Conservation (phyloP, 1,284 basidiomycete species). For the Schizophyllum commune region DNA sequence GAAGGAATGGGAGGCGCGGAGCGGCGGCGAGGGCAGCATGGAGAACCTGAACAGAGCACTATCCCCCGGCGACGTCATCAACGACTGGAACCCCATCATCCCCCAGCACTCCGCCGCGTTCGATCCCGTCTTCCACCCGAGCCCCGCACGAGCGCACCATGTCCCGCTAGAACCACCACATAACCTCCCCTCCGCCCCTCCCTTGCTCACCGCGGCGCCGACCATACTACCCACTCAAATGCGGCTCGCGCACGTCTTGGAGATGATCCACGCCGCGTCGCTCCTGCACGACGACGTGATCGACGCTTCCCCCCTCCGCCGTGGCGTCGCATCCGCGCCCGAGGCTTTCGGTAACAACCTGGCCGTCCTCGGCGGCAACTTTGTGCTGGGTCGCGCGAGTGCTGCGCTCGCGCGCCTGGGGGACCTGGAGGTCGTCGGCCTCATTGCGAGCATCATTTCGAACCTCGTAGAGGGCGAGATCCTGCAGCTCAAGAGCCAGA, state of each 20-base stretch:
- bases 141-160: slow-evolving; percentile 18
- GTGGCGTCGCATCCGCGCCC: slow-evolving; percentile 81
- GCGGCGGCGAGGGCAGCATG: slow-evolving; percentile 40
- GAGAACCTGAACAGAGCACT: slow-evolving; percentile 60
- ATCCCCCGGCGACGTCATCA: slow-evolving; percentile 66
- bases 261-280: slow-evolving; percentile 98
- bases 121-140: slow-evolving; percentile 31
- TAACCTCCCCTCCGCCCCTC: slow-evolving; percentile 16
- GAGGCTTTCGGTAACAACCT: slow-evolving; percentile 93
- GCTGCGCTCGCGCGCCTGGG: slow-evolving; percentile 85
- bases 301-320: slow-evolving; percentile 77
- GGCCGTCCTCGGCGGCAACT: slow-evolving; percentile 91
- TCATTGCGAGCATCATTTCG: slow-evolving; percentile 87
- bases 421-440: slow-evolving; percentile 85
- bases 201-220: slow-evolving; percentile 25
- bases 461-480: slow-evolving; percentile 98
- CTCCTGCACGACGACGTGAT: slow-evolving; percentile 95
- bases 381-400: slow-evolving; percentile 88
- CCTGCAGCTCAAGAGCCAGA: slow-evolving; percentile 65
- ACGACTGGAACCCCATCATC: slow-evolving; percentile 82
- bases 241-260: slow-evolving; percentile 91
- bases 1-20: slow-evolving; percentile 39
- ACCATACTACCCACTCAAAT: slow-evolving; percentile 77
- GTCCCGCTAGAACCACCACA: slow-evolving; percentile 16
- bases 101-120: slow-evolving; percentile 51